phyloP scores from a whole-genome alignment of 140 eudicot species.

The Stevia rebaudiana region DNA sequence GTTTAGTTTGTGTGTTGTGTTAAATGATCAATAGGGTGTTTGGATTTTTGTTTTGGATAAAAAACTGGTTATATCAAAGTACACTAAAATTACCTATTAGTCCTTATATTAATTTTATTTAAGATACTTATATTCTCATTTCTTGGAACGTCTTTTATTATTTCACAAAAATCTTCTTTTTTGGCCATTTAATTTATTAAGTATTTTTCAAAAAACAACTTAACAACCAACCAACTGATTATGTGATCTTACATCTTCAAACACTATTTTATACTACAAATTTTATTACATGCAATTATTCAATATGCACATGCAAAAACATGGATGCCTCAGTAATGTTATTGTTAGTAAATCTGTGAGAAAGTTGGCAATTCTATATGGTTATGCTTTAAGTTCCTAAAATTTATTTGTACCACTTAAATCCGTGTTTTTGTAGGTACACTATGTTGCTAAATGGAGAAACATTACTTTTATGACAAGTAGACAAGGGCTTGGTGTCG shows the following conservation, averaged over 20 bases:
- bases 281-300: neutral
- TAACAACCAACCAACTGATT: neutral
- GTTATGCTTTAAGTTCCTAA: neutral
- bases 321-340: neutral
- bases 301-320: neutral
- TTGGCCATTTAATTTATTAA: neutral
- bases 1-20: neutral
- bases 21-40: neutral
- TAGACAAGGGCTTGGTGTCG: conserved; percentile 93
- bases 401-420: neutral
- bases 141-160: neutral
- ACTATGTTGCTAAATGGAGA: conserved; percentile 97
- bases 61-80: neutral
- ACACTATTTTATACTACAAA: neutral
- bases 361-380: neutral
- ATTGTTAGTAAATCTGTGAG: neutral
- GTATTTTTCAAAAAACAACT: too few relatives aligned
- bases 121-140: neutral
- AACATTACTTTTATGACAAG: conserved; percentile 94
- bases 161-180: neutral
- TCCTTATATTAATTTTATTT: neutral
- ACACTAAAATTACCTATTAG: neutral
- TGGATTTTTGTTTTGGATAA: neutral
- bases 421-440: conserved; percentile 51
- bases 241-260: neutral